These are phyloP conservation scores for Nasturtium officinale DNA, from an alignment of 345 rosid genomes.

Conservation along the genomic window DNA sequence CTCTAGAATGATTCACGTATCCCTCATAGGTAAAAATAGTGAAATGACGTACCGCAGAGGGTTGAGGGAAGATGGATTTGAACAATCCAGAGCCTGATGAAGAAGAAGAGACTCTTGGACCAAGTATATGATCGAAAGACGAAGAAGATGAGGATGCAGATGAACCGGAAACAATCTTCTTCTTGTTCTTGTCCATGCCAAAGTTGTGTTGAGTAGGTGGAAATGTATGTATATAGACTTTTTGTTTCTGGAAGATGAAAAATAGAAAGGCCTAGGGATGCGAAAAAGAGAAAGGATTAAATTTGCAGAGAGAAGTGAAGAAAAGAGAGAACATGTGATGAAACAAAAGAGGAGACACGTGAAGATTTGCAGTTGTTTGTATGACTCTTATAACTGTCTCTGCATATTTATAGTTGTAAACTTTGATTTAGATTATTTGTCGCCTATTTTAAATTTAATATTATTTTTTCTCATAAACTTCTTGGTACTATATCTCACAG, in stretches of 20 bases:
- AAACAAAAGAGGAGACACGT: constrained; percentile 43
- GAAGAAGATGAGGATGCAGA: constrained; percentile 32
- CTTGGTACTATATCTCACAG: neutral
- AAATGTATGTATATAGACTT: neutral
- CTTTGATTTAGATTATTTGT: constrained; percentile 30
- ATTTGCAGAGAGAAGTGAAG: constrained; percentile 29
- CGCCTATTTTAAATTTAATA: neutral
- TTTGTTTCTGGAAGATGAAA: constrained; percentile 8
- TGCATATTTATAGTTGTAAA: constrained; percentile 41
- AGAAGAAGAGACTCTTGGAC: constrained; percentile 41
- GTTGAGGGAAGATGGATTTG: constrained; percentile 45
- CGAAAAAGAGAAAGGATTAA: constrained; percentile 38
- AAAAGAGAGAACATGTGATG: constrained; percentile 36
- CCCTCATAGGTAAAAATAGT: neutral
- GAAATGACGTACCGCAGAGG: constrained; percentile 36
- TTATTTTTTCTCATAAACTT: neutral
- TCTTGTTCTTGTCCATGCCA: constrained; percentile 38
- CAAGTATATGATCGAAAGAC: constrained; percentile 41
- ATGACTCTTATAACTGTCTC: constrained; percentile 28
- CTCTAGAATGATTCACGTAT: constrained; percentile 15
- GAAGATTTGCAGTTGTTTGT: constrained; percentile 38
- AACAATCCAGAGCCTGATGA: constrained; percentile 39
- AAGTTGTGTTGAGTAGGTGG: constrained; percentile 6
- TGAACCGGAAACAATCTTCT: constrained; percentile 26
- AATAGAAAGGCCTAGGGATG: constrained; percentile 23